phyloP scores from a whole-genome alignment of 768 basidiomycete species.

The Coprinopsis sp. region DNA sequence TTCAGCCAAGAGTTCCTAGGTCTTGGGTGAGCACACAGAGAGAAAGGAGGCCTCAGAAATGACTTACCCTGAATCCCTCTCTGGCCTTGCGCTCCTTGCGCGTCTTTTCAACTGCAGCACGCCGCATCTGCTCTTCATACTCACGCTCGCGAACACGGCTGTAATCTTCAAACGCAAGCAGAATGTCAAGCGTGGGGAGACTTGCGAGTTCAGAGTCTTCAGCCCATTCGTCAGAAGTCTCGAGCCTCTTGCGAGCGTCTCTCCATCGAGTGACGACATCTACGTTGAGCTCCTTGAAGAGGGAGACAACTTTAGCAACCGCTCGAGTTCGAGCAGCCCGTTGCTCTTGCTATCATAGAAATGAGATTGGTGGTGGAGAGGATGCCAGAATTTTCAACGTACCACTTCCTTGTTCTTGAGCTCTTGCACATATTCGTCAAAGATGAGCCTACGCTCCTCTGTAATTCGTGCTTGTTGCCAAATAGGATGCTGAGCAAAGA shows the following conservation, averaged over 20 bases:
- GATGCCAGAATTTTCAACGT: slow-evolving; percentile 25
- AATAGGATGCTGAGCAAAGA: slow-evolving; percentile 82
- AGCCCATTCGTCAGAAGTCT: slow-evolving; percentile 76
- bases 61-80: slow-evolving; percentile 79
- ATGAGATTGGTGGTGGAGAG: neutral
- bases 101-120: slow-evolving; percentile 76
- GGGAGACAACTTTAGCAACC: slow-evolving; percentile 73
- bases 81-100: slow-evolving; percentile 84
- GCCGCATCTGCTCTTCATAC: slow-evolving; percentile 82
- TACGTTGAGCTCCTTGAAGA: slow-evolving; percentile 85
- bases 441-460: slow-evolving; percentile 80
- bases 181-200: slow-evolving; percentile 86
- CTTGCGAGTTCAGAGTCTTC: slow-evolving; percentile 71
- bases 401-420: slow-evolving; percentile 89
- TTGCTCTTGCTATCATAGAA: slow-evolving; percentile 61
- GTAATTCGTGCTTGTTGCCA: slow-evolving; percentile 88
- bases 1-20: slow-evolving; percentile 69
- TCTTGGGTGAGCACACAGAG: neutral
- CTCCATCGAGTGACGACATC: slow-evolving; percentile 95
- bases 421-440: slow-evolving; percentile 87
- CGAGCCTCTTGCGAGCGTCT: slow-evolving; percentile 70
- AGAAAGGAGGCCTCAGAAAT: neutral
- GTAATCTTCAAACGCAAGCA: slow-evolving; percentile 93
- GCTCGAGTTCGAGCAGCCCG: slow-evolving; percentile 73
- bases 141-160: slow-evolving; percentile 86